These are phyloP conservation scores for Colletotrichum sp. DNA, from an alignment of 2,329 filamentous ascomycete genomes.

Conservation along the genomic window DNA sequence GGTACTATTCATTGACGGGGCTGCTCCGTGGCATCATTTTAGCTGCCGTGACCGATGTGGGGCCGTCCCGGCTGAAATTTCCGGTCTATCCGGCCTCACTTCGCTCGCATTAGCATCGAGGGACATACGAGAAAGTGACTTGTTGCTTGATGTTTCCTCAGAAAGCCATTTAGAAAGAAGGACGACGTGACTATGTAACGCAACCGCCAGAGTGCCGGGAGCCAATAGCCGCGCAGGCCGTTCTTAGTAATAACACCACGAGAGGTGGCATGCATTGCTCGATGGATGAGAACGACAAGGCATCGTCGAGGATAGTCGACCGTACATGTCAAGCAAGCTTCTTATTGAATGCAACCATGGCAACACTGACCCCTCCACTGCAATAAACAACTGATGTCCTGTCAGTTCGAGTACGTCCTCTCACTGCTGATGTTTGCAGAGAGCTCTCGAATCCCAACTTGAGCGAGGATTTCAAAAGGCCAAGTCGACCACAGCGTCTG, in stretches of 20 bases:
- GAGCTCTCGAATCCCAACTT: background rate
- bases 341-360: background rate
- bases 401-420: background rate
- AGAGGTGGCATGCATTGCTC: background rate
- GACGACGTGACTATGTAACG: background rate
- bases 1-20: background rate
- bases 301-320: background rate
- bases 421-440: background rate
- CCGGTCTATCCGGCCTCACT: background rate
- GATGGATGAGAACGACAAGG: background rate
- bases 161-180: background rate
- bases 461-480: background rate
- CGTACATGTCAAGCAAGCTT: too few species aligned
- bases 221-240: background rate
- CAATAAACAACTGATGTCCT: background rate
- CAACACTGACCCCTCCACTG: background rate
- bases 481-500: background rate
- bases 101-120: background rate
- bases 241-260: background rate
- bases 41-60: background rate
- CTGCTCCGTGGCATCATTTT: background rate
- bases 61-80: background rate
- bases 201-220: background rate
- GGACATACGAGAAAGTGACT: background rate
- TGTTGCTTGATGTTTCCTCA: background rate